Base-by-base conservation (phyloP, 257 asterid species). In the Solanum neorickii region DNA sequence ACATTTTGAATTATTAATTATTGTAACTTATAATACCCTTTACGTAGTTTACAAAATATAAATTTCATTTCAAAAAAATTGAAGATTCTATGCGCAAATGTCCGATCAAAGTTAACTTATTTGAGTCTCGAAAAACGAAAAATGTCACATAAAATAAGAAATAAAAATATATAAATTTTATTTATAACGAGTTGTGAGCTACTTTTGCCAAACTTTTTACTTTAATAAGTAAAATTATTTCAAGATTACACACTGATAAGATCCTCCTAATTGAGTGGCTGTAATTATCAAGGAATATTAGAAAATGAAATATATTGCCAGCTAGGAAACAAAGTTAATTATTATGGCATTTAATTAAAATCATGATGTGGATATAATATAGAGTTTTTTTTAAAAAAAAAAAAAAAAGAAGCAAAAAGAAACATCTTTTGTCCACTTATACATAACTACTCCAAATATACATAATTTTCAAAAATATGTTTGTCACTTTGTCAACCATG, bases 111-210 rank as follows among this genome's bases (percentile, higher is more conserved):
- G 0, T 37, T 37, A 37, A 6, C 6, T 1, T 6, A 0, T 37
- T 37, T 37, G 39, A 37, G 0, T 37, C 39, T 37, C 39, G 0
- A 37, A 37, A 37, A 37, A 37, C 0, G 1, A 37, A 37, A 37
- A 37, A 0, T 35, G 0, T 6, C 0, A 0, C 39, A 37, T 5
- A 37, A 37, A 37, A 37, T 37, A 0, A 37, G 0, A 37, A 7
- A 5, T 1, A 37, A 37, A 37, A 37, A 0, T 37, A 37, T 56
- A 20, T 20, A 20, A 3, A 56, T 7, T 11, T 7, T 0, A 62
- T 62, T 62, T 25, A 23, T 10, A 62, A 21, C 2, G 15, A 62
- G 31, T 62, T 29, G 37, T 68, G 37, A 68, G 75, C 21, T 7
- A 27, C 21, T 14, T 27, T 68, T 27, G 20, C 39, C 23, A n/a